Base-by-base conservation (phyloP, 441 rosid species). In the Sinapis alba region DNA sequence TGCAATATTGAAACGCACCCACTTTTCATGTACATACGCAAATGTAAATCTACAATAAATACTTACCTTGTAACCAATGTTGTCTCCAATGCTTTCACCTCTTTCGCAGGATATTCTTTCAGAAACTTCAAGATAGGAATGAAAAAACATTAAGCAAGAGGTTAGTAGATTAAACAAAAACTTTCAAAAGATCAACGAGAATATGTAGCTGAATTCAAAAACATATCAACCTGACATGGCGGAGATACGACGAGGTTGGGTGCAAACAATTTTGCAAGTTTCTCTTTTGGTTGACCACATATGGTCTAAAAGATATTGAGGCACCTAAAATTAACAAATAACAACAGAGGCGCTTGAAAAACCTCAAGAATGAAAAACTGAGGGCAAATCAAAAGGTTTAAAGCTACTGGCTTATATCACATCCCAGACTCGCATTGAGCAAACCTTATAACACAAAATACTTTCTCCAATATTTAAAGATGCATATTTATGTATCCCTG, bases 191-290 rank as follows among this genome's bases (percentile, higher is more conserved):
- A 47, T 20, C 11, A 38, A 32, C 60, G 26, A 53, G 30, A 24
- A 57, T 62, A 63, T 20, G 41, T 59, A 45, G 47, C 19, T 32
- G 34, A 34, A 12, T 36, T 65, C 72, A 10, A 68, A 45, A 71
- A 61, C 65, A 26, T 74, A 53, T 7, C 28, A 69, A 96, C 99
- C 98, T 82, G 99, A 96, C 74, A 82, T 93, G 23, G 99, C 98
- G 10, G 98, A 96, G 78, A 96, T 91, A 77, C 99, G 97, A 68
- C 99, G 95, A 75, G 99, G 99, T 82, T 95, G 99, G 61, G 99
- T 90, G 83, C 99, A 96, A 20, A 96, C 78, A 81, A 96, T 91
- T 84, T 96, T 96, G 73, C 99, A 93, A 15, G 83, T 79, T 80
- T 90, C 86, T 16, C 90, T 86, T 79, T 84, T 88, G 76, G 81